phyloP scores from a whole-genome alignment of 352 stramenopile genomes.

The Pythium monospermum region DNA sequence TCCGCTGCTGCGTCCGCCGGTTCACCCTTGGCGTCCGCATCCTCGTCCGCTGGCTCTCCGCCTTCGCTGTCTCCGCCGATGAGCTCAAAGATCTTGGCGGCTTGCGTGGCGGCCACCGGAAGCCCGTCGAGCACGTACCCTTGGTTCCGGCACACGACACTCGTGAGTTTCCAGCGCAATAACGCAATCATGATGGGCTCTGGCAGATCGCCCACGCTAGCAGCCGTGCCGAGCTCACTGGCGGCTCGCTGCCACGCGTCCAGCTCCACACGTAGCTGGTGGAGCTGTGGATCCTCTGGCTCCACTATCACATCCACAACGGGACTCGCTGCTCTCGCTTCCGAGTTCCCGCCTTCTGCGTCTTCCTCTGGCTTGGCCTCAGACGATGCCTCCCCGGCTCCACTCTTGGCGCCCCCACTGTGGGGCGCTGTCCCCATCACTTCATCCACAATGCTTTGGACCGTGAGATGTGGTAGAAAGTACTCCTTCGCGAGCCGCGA shows the following conservation, averaged over 20 bases:
- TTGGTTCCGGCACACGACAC: constrained; percentile 62
- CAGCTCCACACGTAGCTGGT: constrained; percentile 35
- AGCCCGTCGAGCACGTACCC: constrained; percentile 79
- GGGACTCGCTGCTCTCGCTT: constrained; percentile 1
- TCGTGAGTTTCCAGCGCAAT: constrained; percentile 64
- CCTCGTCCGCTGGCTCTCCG: constrained; percentile 13
- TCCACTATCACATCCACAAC: constrained; percentile 22
- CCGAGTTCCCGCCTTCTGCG: constrained; percentile 7
- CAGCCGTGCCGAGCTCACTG: constrained; percentile 9
- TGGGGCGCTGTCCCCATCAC: constrained; percentile 21
- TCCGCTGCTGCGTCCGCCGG: constrained; percentile 14
- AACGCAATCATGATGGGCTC: constrained; percentile 36
- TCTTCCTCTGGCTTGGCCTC: constrained; percentile 14
- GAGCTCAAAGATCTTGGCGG: constrained; percentile 38
- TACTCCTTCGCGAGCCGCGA: constrained; percentile 58
- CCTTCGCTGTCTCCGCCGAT: constrained; percentile 11
- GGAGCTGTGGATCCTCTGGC: constrained; percentile 25
- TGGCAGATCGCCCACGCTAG: constrained; percentile 26
- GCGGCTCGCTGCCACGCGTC: constrained; percentile 24
- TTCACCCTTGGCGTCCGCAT: constrained; percentile 24
- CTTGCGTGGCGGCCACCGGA: constrained; percentile 41
- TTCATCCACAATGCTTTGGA: constrained; percentile 40
- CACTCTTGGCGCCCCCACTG: not conserved
- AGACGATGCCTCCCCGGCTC: constrained; percentile 8
- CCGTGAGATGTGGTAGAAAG: constrained; percentile 58